phyloP scores from a whole-genome alignment of 345 rosid species.

The Alliaria petiolata region DNA sequence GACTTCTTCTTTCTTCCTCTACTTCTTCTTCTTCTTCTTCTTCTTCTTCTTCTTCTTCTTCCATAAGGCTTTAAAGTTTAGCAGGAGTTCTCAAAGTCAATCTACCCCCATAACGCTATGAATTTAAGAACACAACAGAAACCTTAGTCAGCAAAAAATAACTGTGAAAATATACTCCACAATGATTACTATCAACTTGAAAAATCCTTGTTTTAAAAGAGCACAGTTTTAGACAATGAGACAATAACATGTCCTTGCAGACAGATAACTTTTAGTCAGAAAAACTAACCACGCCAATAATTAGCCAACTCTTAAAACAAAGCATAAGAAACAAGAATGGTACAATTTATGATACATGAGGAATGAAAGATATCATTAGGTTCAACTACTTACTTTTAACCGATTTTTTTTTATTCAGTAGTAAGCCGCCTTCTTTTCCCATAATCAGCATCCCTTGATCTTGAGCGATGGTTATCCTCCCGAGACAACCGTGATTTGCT shows the following conservation, averaged over 20 bases:
- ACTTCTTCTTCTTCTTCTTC: too few species aligned
- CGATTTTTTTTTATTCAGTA: conserved; percentile 41
- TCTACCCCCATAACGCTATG: conserved; percentile 17
- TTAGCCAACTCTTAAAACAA: neutral
- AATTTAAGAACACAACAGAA: conserved; percentile 13
- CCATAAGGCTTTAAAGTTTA: conserved; percentile 6
- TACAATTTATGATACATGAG: neutral
- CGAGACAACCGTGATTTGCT: conserved; percentile 56
- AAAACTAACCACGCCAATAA: neutral
- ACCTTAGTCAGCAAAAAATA: conserved; percentile 19
- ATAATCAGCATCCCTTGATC: conserved; percentile 76
- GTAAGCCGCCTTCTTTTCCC: conserved; percentile 74
- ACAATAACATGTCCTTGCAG: neutral
- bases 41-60: conserved; percentile 8
- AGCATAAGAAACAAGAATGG: neutral
- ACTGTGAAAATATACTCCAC: neutral
- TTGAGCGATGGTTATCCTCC: conserved; percentile 64
- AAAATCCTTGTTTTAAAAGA: neutral
- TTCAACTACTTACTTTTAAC: conserved; percentile 18
- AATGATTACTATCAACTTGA: neutral
- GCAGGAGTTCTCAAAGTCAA: conserved; percentile 26
- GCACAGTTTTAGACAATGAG: neutral
- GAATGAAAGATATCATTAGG: neutral
- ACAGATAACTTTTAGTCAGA: neutral
- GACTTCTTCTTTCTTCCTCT: conserved; percentile 27